phyloP scores from a whole-genome alignment of 2,329 filamentous ascomycete species.

The Talaromyces sp. region DNA sequence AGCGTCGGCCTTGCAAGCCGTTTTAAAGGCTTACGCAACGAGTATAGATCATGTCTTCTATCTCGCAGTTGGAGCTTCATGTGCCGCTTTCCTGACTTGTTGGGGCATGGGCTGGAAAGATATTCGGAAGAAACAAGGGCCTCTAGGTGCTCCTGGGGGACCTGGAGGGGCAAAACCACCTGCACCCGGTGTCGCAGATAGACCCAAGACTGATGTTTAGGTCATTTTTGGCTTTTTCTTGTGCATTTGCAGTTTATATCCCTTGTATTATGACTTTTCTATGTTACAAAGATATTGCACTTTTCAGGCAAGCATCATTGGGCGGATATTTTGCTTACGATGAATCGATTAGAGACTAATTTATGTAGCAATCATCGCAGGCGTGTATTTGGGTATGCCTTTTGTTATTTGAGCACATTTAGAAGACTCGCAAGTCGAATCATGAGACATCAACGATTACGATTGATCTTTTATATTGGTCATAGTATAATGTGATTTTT shows the following conservation, averaged over 20 bases:
- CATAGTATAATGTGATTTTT: too few relatives aligned
- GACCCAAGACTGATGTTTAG: slow-evolving; percentile 7
- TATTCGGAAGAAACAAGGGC: slow-evolving; percentile 22
- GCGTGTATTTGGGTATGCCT: not conserved
- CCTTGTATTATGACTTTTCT: not conserved
- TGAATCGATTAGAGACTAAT: not conserved
- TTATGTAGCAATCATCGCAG: not conserved
- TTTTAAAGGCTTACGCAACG: slow-evolving; percentile 35
- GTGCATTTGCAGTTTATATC: not conserved
- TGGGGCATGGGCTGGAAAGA: slow-evolving; percentile 28
- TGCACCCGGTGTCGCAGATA: not conserved
- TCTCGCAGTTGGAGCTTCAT: slow-evolving; percentile 23
- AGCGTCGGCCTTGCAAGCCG: slow-evolving; percentile 32
- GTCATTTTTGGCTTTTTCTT: not conserved
- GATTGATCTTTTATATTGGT: not conserved
- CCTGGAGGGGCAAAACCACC: not conserved
- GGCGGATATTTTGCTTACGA: not conserved
- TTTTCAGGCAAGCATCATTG: not conserved
- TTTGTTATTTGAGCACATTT: not conserved
- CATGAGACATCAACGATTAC: not conserved
- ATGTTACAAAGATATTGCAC: not conserved
- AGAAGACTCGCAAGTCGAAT: not conserved
- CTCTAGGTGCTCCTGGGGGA: not conserved
- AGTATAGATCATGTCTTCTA: slow-evolving; percentile 27
- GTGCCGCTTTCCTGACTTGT: slow-evolving; percentile 21